These are phyloP conservation scores for Quercus dentata DNA, from an alignment of 306 rosid species.

Conservation along the genomic window DNA sequence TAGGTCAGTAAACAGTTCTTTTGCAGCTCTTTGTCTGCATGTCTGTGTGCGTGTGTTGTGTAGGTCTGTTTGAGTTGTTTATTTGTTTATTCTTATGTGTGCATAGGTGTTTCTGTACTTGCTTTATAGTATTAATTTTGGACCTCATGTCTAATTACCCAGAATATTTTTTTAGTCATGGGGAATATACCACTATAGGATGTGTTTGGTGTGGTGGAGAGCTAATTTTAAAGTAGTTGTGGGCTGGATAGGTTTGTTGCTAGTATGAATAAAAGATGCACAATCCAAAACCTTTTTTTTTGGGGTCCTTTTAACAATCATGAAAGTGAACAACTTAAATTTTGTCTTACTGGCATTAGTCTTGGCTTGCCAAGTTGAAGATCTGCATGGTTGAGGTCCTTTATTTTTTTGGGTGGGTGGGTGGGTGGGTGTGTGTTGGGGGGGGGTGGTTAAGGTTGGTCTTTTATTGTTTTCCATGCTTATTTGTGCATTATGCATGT, in stretches of 20 bases:
- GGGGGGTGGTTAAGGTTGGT: too few relatives aligned
- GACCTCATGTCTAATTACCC: neutral
- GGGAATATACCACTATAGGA: neutral
- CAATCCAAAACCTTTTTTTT: neutral
- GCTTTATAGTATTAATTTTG: neutral
- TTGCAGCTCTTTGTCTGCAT: slow-evolving; percentile 7
- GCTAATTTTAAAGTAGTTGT: neutral
- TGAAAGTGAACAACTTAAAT: neutral
- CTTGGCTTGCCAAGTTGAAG: slow-evolving; percentile 14
- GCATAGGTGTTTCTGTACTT: too few relatives aligned
- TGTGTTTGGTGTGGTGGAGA: neutral
- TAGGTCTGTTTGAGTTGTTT: neutral
- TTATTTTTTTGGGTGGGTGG: too few relatives aligned
- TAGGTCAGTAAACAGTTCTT: slow-evolving; percentile 55
- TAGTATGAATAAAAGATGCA: neutral
- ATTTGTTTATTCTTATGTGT: neutral
- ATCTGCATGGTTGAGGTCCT: neutral
- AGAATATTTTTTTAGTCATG: neutral
- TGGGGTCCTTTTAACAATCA: neutral
- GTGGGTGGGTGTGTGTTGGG: neutral
- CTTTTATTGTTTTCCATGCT: too few relatives aligned
- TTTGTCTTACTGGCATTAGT: neutral
- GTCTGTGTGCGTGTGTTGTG: neutral
- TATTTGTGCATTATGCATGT: too few relatives aligned
- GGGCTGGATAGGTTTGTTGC: neutral